These are phyloP conservation scores for Metschnikowia drakensbergensis DNA, from an alignment of 805 yeast species.

Conservation along the genomic window DNA sequence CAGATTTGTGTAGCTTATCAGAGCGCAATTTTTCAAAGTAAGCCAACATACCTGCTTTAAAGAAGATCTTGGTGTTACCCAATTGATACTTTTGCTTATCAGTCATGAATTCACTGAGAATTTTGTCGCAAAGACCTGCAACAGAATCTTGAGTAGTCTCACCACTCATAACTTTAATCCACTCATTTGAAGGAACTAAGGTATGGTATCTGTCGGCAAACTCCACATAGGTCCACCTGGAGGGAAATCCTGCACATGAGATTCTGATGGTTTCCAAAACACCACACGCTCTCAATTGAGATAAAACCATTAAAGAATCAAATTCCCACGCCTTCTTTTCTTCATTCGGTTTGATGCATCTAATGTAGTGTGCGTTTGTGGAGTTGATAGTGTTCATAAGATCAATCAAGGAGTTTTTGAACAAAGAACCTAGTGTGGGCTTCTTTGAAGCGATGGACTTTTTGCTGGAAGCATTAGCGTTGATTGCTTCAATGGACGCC, in stretches of 20 bases:
- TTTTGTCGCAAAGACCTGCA: constrained; percentile 61
- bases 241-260: constrained; percentile 97
- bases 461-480: constrained; percentile 27
- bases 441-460: constrained; percentile 56
- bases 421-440: constrained; percentile 93
- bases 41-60: constrained; percentile 96
- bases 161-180: constrained; percentile 56
- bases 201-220: constrained; percentile 87
- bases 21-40: constrained; percentile 81
- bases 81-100: constrained; percentile 73
- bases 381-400: constrained; percentile 90
- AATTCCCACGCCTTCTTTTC: constrained; percentile 93
- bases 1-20: constrained; percentile 72
- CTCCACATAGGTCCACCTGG: constrained; percentile 92
- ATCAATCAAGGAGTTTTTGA: constrained; percentile 87
- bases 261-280: constrained; percentile 94
- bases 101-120: constrained; percentile 60
- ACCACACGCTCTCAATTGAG: constrained; percentile 97
- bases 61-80: constrained; percentile 91
- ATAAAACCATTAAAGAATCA: constrained; percentile 90
- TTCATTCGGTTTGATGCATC: constrained; percentile 97
- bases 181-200: constrained; percentile 65
- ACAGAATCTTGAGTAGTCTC: constrained; percentile 53
- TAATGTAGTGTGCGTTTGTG: constrained; percentile 92
- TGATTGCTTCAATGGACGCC: constrained; percentile 44